A percentile compares a stretch with the other conserved stretches of the same genome.
phyloP scores from a whole-genome alignment of 2,329 filamentous ascomycete species.

The Nemania sp. region DNA sequence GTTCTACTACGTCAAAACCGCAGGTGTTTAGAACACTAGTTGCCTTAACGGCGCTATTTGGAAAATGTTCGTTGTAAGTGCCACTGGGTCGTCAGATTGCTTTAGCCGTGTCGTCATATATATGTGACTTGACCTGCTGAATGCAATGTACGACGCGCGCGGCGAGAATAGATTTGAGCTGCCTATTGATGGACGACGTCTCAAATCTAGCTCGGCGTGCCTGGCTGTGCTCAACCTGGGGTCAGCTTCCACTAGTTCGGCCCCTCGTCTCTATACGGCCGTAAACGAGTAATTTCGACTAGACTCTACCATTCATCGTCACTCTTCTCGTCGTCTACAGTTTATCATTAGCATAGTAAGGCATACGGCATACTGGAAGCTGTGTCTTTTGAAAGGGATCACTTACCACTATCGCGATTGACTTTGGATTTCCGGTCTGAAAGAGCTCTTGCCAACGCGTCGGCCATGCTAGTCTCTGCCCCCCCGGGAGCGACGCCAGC shows the following conservation, averaged over 20 bases:
- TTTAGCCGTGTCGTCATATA: constrained; percentile 1
- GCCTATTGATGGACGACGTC: background rate
- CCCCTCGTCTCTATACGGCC: constrained; percentile 15
- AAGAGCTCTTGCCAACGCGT: constrained; percentile 76
- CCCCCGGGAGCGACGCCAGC: constrained; percentile 55
- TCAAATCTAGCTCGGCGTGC: background rate
- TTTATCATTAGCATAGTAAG: too few relatives aligned
- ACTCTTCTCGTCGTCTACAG: constrained; percentile 74
- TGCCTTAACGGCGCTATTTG: background rate
- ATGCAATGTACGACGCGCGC: background rate
- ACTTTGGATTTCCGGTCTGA: constrained; percentile 91
- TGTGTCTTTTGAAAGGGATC: constrained; percentile 8
- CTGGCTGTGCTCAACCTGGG: constrained; percentile 4
- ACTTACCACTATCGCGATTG: constrained; percentile 91
- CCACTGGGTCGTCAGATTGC: background rate
- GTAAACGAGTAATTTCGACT: constrained; percentile 28
- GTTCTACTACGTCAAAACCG: background rate
- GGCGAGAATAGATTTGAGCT: background rate
- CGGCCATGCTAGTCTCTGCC: constrained; percentile 71
- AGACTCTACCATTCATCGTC: constrained; percentile 70
- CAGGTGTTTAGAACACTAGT: background rate
- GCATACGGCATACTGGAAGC: too few relatives aligned
- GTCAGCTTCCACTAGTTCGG: constrained; percentile 25
- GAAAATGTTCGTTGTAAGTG: background rate
- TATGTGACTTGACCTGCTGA: background rate